These are phyloP conservation scores for Lachancea meyersii DNA, from an alignment of 805 yeast species.

Conservation along the genomic window DNA sequence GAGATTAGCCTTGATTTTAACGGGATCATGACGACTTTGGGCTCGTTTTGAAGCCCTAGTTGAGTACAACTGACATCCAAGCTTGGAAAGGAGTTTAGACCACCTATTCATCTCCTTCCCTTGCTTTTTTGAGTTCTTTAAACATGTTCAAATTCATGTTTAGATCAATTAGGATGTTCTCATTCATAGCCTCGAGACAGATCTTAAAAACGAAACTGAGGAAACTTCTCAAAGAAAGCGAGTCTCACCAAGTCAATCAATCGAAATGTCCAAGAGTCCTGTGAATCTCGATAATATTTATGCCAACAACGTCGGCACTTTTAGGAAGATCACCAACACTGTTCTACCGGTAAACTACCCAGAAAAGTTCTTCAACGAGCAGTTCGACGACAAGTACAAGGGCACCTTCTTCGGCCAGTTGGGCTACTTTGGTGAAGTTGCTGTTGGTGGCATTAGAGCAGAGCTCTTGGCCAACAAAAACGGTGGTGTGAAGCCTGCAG, in stretches of 20 bases:
- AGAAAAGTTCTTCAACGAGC: constrained; percentile 21
- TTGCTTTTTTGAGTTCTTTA: neutral
- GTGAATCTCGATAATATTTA: constrained; percentile 24
- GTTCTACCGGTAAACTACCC: constrained; percentile 20
- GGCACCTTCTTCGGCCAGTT: constrained; percentile 21
- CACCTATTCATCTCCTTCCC: neutral
- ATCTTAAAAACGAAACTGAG: too few species aligned
- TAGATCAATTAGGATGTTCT: too few species aligned
- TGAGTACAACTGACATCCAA: neutral
- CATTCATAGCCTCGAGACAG: too few species aligned
- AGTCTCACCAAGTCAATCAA: neutral
- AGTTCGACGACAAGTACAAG: constrained; percentile 14
- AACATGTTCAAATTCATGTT: neutral
- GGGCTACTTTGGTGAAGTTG: constrained; percentile 66
- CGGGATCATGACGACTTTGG: neutral
- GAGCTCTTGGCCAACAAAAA: constrained; percentile 40
- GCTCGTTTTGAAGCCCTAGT: neutral
- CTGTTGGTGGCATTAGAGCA: constrained; percentile 73
- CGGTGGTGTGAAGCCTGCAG: constrained; percentile 39
- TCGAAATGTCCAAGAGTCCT: constrained; percentile 18
- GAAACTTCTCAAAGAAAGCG: too few species aligned
- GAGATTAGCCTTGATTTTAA: neutral
- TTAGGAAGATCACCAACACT: constrained; percentile 16
- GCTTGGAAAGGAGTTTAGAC: neutral
- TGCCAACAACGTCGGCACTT: constrained; percentile 25